phyloP scores from a whole-genome alignment of 2,329 filamentous ascomycete genomes.

The Curvularia eragrostidis region DNA sequence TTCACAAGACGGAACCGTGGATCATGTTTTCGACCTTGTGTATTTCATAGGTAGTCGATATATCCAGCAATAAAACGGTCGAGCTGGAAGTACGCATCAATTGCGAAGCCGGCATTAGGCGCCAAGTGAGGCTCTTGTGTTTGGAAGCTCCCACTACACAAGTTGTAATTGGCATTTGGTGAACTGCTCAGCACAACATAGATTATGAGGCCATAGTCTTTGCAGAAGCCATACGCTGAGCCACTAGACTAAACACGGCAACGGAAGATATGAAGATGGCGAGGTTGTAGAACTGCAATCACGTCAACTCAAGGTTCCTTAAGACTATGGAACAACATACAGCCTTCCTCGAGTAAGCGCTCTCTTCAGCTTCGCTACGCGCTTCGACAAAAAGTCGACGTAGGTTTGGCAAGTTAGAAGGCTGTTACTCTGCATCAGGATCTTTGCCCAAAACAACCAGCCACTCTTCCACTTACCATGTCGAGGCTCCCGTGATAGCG shows the following conservation, averaged over 20 bases:
- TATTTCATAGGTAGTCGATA: too few relatives aligned
- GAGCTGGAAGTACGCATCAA: too few relatives aligned
- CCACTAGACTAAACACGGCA: conserved; percentile 89
- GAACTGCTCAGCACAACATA: not conserved
- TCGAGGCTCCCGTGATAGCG: conserved; percentile 12
- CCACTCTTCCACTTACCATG: conserved; percentile 24
- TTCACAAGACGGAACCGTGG: not conserved
- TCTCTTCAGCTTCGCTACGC: conserved; percentile 89
- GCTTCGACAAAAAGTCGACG: conserved; percentile 95
- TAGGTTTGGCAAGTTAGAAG: conserved; percentile 90
- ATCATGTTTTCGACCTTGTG: too few relatives aligned
- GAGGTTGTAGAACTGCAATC: conserved; percentile 87
- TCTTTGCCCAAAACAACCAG: not conserved
- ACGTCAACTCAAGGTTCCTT: not conserved
- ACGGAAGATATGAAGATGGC: conserved; percentile 97
- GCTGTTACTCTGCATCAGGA: conserved; percentile 37
- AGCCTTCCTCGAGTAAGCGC: conserved; percentile 90
- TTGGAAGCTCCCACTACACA: not conserved
- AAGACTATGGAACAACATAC: conserved; percentile 60
- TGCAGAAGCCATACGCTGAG: conserved; percentile 73
- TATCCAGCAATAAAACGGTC: too few relatives aligned
- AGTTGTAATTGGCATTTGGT: not conserved
- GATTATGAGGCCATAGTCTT: conserved; percentile 22
- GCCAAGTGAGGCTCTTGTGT: not conserved
- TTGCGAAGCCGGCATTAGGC: too few relatives aligned